phyloP scores from a whole-genome alignment of 225 moss, liverwort and hornwort genomes.

The Physcomitrellopsis africana region DNA sequence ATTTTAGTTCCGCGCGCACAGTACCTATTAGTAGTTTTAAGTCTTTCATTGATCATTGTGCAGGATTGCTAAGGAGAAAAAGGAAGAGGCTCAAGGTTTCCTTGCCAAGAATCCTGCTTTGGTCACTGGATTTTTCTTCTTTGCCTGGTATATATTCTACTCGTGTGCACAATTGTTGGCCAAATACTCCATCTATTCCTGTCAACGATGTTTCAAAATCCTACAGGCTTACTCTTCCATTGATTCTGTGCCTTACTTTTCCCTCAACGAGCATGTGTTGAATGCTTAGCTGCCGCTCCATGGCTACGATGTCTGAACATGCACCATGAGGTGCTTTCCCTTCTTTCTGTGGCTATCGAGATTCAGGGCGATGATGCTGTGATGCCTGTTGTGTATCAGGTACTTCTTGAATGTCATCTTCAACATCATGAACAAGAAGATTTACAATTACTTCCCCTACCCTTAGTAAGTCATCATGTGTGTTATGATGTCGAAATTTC shows the following conservation, averaged over 20 bases:
- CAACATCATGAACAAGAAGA: conserved; percentile 98
- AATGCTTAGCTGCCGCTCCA: too few species aligned
- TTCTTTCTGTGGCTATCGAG: neutral
- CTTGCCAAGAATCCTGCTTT: conserved; percentile 47
- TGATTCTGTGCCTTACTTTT: too few species aligned
- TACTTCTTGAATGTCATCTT: conserved; percentile 98
- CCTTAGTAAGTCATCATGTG: conserved; percentile 64
- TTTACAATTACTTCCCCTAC: conserved; percentile 97
- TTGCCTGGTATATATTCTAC: conserved; percentile 48
- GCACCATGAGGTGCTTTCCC: neutral
- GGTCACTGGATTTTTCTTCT: conserved; percentile 69
- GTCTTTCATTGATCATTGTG: neutral
- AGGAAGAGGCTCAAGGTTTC: conserved; percentile 54
- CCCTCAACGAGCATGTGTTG: too few species aligned
- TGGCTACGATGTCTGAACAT: neutral
- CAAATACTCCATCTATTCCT: too few species aligned
- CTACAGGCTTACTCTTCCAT: conserved; percentile 7
- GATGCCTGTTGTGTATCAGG: conserved; percentile 42
- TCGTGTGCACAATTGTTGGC: too few species aligned
- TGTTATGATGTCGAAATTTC: too few species aligned
- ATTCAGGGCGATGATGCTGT: conserved; percentile 15
- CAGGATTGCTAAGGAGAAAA: conserved; percentile 51
- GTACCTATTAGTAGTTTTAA: neutral
- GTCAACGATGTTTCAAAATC: too few species aligned
- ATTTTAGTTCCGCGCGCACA: too few species aligned